Percentiles rank a stretch among this genome's conserved stretches.
Conservation (phyloP, 106 monocot genomes). For the Dioscorea alata region DNA sequence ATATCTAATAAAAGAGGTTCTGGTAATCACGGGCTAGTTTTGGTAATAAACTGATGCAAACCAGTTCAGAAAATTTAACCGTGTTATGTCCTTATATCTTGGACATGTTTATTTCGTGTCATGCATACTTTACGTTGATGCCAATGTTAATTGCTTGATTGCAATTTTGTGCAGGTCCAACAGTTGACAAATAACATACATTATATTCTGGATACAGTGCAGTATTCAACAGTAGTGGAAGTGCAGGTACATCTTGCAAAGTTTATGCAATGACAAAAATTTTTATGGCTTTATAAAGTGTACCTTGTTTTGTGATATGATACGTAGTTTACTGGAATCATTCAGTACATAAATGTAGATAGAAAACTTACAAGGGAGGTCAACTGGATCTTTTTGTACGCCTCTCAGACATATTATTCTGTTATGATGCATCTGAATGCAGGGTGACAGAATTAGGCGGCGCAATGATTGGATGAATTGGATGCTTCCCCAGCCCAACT, state of each 20-base stretch:
- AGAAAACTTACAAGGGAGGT: too few species aligned
- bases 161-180: conserved; percentile 37
- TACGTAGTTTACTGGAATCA: background rate
- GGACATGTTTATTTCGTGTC: background rate
- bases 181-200: conserved; percentile 45
- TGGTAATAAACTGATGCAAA: background rate
- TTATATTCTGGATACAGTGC: conserved; percentile 59
- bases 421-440: conserved; percentile 1
- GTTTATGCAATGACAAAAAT: background rate
- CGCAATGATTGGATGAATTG: conserved; percentile 54
- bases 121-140: background rate
- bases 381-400: background rate
- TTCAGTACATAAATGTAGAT: too few species aligned
- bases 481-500: conserved; percentile 19
- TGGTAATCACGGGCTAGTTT: background rate
- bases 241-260: conserved; percentile 36
- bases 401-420: background rate
- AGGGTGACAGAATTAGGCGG: conserved; percentile 60
- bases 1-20: background rate
- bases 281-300: background rate
- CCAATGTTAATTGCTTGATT: conserved; percentile 1
- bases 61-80: background rate
- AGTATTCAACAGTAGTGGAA: conserved; percentile 47
- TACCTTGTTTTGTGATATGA: background rate
- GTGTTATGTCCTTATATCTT: background rate